phyloP scores from a whole-genome alignment of 176 grass and related monocot species.

The Pontederia paniculata region DNA sequence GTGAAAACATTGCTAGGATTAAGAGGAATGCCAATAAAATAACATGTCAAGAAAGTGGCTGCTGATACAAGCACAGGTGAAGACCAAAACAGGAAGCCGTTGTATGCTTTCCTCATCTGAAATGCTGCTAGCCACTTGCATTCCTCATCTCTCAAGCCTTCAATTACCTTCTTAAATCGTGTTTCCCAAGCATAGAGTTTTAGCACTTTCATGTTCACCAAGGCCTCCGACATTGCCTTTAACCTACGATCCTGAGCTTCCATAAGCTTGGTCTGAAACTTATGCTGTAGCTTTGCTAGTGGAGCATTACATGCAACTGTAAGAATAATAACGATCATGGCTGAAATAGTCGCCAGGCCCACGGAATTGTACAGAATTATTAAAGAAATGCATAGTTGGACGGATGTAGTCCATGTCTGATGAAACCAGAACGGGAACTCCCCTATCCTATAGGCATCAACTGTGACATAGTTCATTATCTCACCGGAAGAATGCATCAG shows the following conservation, averaged over 20 bases:
- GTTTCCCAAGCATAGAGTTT: too few species aligned
- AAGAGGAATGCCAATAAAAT: too few species aligned
- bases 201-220: too few species aligned
- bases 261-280: slow-evolving; percentile 79
- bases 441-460: too few species aligned
- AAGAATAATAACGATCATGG: slow-evolving; percentile 50
- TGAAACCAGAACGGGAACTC: too few species aligned
- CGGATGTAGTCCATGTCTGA: too few species aligned
- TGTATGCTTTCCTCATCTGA: slow-evolving; percentile 77
- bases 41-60: too few species aligned
- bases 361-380: slow-evolving; percentile 70
- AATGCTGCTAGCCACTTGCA: slow-evolving; percentile 71
- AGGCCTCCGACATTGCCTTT: slow-evolving; percentile 75
- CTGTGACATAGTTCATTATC: slow-evolving; percentile 88
- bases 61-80: too few species aligned
- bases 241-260: slow-evolving; percentile 73
- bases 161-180: too few species aligned
- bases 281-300: slow-evolving; percentile 77
- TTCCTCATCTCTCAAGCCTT: slow-evolving; percentile 59
- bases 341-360: slow-evolving; percentile 49
- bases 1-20: slow-evolving; percentile 83
- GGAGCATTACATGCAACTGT: too few species aligned
- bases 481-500: slow-evolving; percentile 64
- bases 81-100: slow-evolving; percentile 68
- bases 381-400: too few species aligned